Base-by-base conservation (phyloP, 148 eudicot genomes). In the Amaranthus palmeri region DNA sequence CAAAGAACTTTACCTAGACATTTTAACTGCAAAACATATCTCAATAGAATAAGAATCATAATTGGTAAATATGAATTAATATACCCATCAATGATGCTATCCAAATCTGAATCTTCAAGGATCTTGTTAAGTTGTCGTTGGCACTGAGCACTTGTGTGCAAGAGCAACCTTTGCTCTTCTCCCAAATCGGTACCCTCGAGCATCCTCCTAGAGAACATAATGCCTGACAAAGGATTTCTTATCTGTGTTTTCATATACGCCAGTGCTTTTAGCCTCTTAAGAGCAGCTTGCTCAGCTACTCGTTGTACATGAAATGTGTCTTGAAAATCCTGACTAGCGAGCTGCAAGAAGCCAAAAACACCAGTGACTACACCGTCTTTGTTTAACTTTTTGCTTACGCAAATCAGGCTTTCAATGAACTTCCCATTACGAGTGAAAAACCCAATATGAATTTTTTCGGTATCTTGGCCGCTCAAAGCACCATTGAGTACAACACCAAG, bases 291-390 rank as follows among this genome's bases (percentile, higher is more conserved):
- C 74, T 91, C 96, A 0, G 98, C 82, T 61, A 91, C 68, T 8
- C 96, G 63, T 69, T 93, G 98, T 59, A 93, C 72, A 72, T 93
- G 97, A 56, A 93, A 84, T 1, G 97, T 96, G 72, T 88, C 96
- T 45, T 89, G 98, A 72, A 93, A 82, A 72, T 93, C 98, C 40
- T 76, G 96, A 81, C 98, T 93, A 40, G 98, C 92, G 55, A 93
- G 84, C 86, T 93, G 98, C 85, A 93, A 74, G 83, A 93, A 93
- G 79, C 97, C 91, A 76, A 93, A 93, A 50, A 86, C 71, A 7
- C 98, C 97, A 14, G 90, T 93, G 15, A 88, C 81, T 0, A 81
- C 55, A 48, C 97, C 97, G 74, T 93, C 96, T 4, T 74, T 75
- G 50, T 91, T 90, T 67, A 89, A 14, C 69, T 83, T 88, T 76